Base-by-base conservation (phyloP, 192 early-diverging fungal genomes). In the Phlyctochytrium planicorne region DNA sequence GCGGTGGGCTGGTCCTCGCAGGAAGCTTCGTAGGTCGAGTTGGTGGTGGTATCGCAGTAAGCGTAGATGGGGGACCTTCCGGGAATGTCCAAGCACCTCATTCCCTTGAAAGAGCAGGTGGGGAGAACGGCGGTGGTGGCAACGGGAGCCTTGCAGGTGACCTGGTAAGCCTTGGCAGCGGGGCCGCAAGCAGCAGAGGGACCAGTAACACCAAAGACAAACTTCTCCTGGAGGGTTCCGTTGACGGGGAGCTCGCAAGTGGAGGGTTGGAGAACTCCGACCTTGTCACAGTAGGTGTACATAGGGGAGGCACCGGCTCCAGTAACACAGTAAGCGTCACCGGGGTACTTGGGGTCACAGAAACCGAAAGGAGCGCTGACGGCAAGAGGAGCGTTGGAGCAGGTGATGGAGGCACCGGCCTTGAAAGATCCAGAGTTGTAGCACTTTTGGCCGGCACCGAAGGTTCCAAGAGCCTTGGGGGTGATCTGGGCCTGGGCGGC, bases 1-100 rank as follows among this genome's bases (percentile, higher is more conserved):
- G 40, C 40, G 40, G 40, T n/a, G n/a, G n/a, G n/a, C n/a, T n/a
- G n/a, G n/a, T 50, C 40, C 40, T 50, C 40, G 40, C 40, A 50
- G 40, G 12, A 14, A n/a, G 40, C 40, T 10, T 50, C 12, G 40
- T 50, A 50, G 12, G 40, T 50, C 40, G 40, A 50, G 40, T 50
- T 50, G 10, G 40, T 14, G n/a, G n/a, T n/a, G n/a, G n/a, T n/a
- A n/a, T n/a, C n/a, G 40, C 40, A 50, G 40, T 50, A 50, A n/a
- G 40, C 40, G 40, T 14, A 10, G n/a, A 50, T n/a, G 12, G 10
- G 12, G 40, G 12, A 10, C 40, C n/a, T 10, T n/a, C 40, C 40
- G 40, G 40, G 40, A 10, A 50, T 10, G 40, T n/a, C n/a, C 12
- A 50, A n/a, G n/a, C 40, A 50, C 12, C n/a, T 10, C 12, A 10